Base-by-base conservation (phyloP, 345 rosid genomes). In the Cardamine resedifolia region DNA sequence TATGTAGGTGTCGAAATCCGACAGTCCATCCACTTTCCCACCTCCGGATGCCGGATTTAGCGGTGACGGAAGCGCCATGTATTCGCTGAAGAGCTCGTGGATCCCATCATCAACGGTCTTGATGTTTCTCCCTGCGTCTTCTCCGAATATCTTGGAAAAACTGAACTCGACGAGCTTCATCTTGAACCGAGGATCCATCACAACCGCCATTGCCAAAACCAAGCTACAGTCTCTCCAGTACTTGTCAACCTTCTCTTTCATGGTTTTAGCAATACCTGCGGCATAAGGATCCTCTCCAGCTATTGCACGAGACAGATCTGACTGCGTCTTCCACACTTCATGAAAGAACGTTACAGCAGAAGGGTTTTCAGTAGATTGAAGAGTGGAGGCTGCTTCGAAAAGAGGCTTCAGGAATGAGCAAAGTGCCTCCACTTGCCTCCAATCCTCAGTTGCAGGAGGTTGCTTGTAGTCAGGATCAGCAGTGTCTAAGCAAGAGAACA, bases 171-270 rank as follows among this genome's bases (percentile, higher is more conserved):
- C 92, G 16, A 94, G 92, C 83, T 91, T 94, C 97, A 91, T 82
- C 81, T 88, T 94, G 82, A 91, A 94, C 55, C 95, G 86, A n/a
- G 98, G 98, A 82, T 94, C 98, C 98, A 94, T 88, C 68, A 88
- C 90, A 6, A 91, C 94, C 4, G 96, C 96, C 65, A 84, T 63
- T 5, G 97, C 96, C 83, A 94, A 74, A 70, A 86, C 88, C 79
- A 89, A 79, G 87, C 96, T 85, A 83, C 91, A 87, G 61, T 88
- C 95, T 71, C 81, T 85, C 95, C 90, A 88, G 81, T 91, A 91
- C 65, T 79, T 80, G 65, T 77, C 83, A n/a, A 89, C 79, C 79
- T 82, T 88, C 55, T 84, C 96, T 24, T 79, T 86, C 90, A 94
- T 81, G 58, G 74, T 72, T 74, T 80, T 85, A 28, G 90, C 79